Evolutionary conservation across 352 stramenopile species (phyloP).

Genomic region (Pythium biforme): DNA sequence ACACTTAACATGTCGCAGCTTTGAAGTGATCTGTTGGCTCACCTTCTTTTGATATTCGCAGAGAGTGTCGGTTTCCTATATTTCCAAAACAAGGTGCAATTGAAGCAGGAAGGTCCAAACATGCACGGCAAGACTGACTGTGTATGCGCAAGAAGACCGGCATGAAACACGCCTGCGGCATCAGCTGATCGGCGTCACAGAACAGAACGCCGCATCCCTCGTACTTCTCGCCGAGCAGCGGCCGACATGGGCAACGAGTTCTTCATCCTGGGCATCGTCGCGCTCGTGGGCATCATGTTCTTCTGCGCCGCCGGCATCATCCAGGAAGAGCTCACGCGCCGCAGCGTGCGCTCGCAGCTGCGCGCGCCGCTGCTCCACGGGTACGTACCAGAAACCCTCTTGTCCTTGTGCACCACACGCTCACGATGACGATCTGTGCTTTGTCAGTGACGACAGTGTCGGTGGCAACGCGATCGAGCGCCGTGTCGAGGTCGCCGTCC

Average conservation of each 20-base stretch:
- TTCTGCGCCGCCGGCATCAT: conserved; percentile 54
- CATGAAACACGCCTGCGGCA: background rate
- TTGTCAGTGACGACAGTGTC: conserved; percentile 6
- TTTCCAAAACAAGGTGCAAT: too few species aligned
- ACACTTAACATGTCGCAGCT: too few species aligned
- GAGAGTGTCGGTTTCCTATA: too few species aligned
- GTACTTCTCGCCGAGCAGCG: too few species aligned
- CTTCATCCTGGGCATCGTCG: conserved; percentile 27
- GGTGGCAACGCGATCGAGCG: conserved; percentile 17
- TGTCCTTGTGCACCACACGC: too few species aligned
- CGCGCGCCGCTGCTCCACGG: conserved; percentile 48
- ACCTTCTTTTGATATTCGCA: background rate
- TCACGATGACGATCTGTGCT: too few species aligned
- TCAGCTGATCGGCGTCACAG: background rate
- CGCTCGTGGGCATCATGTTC: conserved; percentile 37
- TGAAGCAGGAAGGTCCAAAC: too few species aligned
- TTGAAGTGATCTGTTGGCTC: background rate
- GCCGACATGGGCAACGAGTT: conserved; percentile 20
- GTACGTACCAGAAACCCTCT: too few species aligned
- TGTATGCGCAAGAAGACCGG: conserved; percentile 3
- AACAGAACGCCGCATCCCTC: conserved; percentile 16
- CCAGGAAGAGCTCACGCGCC: conserved; percentile 39
- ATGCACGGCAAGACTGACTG: too few species aligned
- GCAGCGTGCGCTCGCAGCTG: conserved; percentile 42
- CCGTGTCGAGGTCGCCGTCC: conserved; percentile 31